phyloP scores from a whole-genome alignment of 768 basidiomycete species.

The Mycena latifolia region DNA sequence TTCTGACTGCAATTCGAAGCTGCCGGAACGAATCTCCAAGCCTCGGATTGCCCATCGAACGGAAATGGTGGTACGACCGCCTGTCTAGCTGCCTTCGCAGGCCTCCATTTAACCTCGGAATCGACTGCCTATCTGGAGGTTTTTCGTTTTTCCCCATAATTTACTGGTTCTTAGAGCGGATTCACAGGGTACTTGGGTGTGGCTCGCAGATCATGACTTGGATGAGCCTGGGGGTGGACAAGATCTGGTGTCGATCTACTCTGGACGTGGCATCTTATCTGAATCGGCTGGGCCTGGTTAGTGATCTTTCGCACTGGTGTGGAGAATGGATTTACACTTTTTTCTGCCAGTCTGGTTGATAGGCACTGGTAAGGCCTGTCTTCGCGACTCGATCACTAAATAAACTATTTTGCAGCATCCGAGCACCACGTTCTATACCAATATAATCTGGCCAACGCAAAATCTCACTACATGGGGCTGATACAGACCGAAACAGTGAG shows the following conservation, averaged over 20 bases:
- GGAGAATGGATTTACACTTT: neutral
- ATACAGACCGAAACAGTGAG: slow-evolving; percentile 81
- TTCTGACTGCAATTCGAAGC: slow-evolving; percentile 44
- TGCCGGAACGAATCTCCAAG: slow-evolving; percentile 67
- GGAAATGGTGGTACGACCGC: slow-evolving; percentile 54
- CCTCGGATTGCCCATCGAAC: slow-evolving; percentile 56
- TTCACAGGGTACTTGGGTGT: slow-evolving; percentile 78
- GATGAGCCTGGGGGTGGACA: slow-evolving; percentile 63
- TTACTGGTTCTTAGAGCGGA: too few species aligned
- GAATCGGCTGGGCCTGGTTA: slow-evolving; percentile 72
- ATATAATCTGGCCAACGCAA: slow-evolving; percentile 72
- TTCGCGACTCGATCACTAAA: slow-evolving; percentile 66
- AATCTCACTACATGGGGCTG: slow-evolving; percentile 78
- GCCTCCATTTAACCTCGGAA: slow-evolving; percentile 66
- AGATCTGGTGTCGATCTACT: slow-evolving; percentile 67
- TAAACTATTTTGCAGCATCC: slow-evolving; percentile 19
- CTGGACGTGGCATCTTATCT: slow-evolving; percentile 80
- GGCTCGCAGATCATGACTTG: slow-evolving; percentile 84
- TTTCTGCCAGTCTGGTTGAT: slow-evolving; percentile 81
- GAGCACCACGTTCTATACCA: slow-evolving; percentile 82
- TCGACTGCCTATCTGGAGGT: slow-evolving; percentile 78
- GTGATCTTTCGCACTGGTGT: neutral
- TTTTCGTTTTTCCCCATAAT: too few species aligned
- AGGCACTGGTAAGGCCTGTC: slow-evolving; percentile 55
- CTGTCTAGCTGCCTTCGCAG: slow-evolving; percentile 77